Evolutionary conservation across 2,329 filamentous ascomycete genomes (phyloP), one percentile per base, ranked within the genome.

Genomic region (Botrytis fragariae): DNA sequence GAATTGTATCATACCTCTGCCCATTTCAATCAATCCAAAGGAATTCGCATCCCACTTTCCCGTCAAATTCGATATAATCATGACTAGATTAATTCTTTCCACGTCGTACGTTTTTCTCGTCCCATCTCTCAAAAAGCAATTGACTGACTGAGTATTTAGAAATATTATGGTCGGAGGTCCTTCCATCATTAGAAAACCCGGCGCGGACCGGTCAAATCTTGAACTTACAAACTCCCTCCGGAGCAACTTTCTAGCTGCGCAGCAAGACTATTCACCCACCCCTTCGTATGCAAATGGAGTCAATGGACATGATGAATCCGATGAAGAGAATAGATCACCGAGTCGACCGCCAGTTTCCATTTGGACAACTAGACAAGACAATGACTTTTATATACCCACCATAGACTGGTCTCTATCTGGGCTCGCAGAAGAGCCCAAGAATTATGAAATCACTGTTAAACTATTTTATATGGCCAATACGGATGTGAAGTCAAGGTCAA

Each of bases 381-480:
- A 85, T 67, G 86, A 86, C 8, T 86, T 95, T 63, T 95, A 92
- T 81, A 88, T 98, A 59, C 95, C 95, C 64, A 88, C 91, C 59
- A 89, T 95, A 81, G 89, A 94, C 82, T 93, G 92, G 86, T 85
- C 88, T 20, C 84, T 88, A 44, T 89, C 89, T 6, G 92, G 92
- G 0, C 85, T 99, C 63, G 86, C 89, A 45, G 96, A 99, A 81
- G 94, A 97, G 77, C 86, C 92, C 39, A 86, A 88, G 74, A 91
- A 94, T 77, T 99, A 99, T 84, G 94, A 98, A 81, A 94, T 98
- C 79, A 98, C 95, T 0, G 91, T 96, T 75, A 99, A 99, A 84
- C 84, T 99, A 35, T 99, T 99, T 85, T 97, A 96, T 83, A 87
- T 98, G 42, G 92, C 94, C 4, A 89, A 88, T 29, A 88, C 93